phyloP scores from a whole-genome alignment of 176 grass and related monocot genomes.

The Saccharum officinarum region DNA sequence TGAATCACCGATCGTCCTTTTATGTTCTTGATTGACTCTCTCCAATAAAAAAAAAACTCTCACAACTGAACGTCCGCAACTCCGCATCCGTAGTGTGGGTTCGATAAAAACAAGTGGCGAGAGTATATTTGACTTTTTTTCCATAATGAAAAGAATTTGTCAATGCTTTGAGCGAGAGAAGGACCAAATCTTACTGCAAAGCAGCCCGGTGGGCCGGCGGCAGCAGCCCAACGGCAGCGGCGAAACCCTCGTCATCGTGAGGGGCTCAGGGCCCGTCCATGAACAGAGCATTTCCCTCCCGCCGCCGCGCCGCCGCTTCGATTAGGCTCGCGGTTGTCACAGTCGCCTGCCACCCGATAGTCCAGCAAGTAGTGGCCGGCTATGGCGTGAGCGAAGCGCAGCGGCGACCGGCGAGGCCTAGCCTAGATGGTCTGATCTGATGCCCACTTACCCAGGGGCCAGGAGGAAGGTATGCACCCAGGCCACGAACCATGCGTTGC shows the following conservation, averaged over 20 bases:
- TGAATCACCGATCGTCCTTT: too few species aligned
- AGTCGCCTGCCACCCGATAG: not conserved
- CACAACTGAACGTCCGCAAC: too few species aligned
- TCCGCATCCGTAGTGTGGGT: too few species aligned
- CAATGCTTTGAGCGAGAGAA: too few species aligned
- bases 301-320: not conserved
- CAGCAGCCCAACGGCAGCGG: not conserved
- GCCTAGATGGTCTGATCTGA: not conserved
- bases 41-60: too few species aligned
- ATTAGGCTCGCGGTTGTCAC: not conserved
- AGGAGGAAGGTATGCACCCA: not conserved
- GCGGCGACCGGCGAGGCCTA: not conserved
- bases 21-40: too few species aligned
- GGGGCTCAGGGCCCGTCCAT: not conserved
- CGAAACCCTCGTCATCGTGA: not conserved
- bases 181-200: too few species aligned
- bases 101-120: too few species aligned
- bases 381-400: not conserved
- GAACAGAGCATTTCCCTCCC: not conserved
- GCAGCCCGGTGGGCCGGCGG: too few species aligned
- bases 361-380: not conserved
- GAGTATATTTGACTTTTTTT: too few species aligned
- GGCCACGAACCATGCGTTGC: too few species aligned
- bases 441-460: not conserved
- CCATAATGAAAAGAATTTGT: too few species aligned